A percentile compares a stretch with the other conserved stretches of the same genome.
Evolutionary conservation across 2,329 filamentous ascomycete genomes (phyloP).

Genomic region (Cytospora piceicola): DNA sequence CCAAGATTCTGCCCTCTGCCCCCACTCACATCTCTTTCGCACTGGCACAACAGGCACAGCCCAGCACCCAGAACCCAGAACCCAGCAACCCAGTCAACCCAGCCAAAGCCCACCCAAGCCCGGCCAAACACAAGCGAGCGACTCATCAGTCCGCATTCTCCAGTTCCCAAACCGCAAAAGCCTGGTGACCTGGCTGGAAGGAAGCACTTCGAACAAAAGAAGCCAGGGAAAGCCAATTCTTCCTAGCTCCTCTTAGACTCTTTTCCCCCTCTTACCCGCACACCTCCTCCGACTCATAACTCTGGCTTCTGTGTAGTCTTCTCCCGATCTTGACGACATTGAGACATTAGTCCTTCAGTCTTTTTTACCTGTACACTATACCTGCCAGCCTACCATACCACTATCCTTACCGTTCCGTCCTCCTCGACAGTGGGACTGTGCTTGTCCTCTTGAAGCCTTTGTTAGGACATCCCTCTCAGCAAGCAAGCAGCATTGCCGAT

Average conservation of each 20-base stretch:
- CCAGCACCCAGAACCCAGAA: background rate
- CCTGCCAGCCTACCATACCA: constrained; percentile 3
- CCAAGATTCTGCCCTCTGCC: constrained; percentile 1
- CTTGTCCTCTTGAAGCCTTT: constrained; percentile 19
- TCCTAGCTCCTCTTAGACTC: constrained; percentile 21
- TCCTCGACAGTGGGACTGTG: constrained; percentile 4
- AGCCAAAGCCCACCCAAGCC: constrained; percentile 5
- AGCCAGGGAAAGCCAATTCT: constrained; percentile 18
- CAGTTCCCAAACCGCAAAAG: background rate
- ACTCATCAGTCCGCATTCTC: background rate
- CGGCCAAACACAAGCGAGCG: constrained; percentile 3
- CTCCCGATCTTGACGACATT: constrained; percentile 18
- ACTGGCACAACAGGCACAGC: background rate
- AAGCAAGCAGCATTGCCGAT: constrained; percentile 6
- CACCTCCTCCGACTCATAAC: constrained; percentile 13
- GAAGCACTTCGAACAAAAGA: constrained; percentile 14
- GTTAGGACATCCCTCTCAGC: constrained; percentile 7
- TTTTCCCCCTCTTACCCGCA: constrained; percentile 21
- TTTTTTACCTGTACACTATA: constrained; percentile 17
- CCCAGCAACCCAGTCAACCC: background rate
- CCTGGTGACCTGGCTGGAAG: constrained; percentile 1
- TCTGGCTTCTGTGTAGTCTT: constrained; percentile 15
- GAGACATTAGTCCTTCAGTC: constrained; percentile 23
- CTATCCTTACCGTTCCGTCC: constrained; percentile 18
- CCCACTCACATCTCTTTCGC: background rate